Base-by-base conservation (phyloP, 2,329 filamentous ascomycete species). In the Rugonectria rugulosa region DNA sequence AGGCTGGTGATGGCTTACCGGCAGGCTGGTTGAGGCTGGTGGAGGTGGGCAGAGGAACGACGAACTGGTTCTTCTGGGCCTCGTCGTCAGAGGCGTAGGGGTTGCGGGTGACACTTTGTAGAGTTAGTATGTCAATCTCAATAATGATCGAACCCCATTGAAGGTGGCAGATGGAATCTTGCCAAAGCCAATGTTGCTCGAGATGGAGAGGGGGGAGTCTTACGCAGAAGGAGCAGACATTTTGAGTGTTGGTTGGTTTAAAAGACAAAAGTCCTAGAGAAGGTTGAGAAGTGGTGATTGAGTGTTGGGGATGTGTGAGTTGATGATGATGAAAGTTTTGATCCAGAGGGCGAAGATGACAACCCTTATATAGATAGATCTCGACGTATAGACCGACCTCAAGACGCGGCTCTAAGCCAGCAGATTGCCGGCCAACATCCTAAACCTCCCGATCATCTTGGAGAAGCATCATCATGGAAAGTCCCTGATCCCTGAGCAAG, bases 1-100 rank as follows among this genome's bases (percentile, higher is more conserved):
- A 62, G 31, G 65, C 68, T 71, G 59, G 65, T 7, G 23, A 14
- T 20, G 19, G 23, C 61, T 46, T 60, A 68, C 66, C 66, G 43
- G 65, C 69, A 29, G 69, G 67, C 50, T 73, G 72, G 5, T 72
- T 73, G 38, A 76, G 70, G 44, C 68, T 69, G 27, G 74, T 73
- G 57, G 57, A 72, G 34, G 62, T 71, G 61, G 68, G 68, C 32
- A 68, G 64, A 46, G 65, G 63, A 58, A 64, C 65, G 50, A 66
- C 64, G 24, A 68, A 64, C 58, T 69, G 61, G 57, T 59, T 60
- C 59, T 59, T 65, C 58, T 49, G 50, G 53, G 48, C 53, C 53
- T 69, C 67, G 45, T 64, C 64, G 50, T 70, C 68, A 47, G 61
- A 61, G 53, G 60, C 63, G 60, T 69, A 69, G 59, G 63, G 56